Conservation (phyloP, 2,329 filamentous ascomycete species). For the Verticillium klebahnii region DNA sequence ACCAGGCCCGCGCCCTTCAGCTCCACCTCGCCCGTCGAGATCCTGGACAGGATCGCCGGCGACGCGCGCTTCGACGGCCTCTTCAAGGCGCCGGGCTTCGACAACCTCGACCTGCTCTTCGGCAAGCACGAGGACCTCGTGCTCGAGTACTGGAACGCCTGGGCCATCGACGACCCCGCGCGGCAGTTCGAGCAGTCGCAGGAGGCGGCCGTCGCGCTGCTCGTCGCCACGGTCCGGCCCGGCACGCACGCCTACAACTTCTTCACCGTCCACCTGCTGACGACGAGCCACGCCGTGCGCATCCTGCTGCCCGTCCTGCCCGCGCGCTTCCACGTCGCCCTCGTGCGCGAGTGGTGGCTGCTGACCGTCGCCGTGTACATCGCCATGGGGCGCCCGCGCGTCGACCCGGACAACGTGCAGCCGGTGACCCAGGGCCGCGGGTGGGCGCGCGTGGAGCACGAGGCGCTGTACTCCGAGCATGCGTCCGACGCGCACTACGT, state of each 20-base stretch:
- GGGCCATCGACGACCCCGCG: constrained; percentile 66
- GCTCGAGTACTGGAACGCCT: constrained; percentile 88
- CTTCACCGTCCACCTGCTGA: constrained; percentile 76
- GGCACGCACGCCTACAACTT: constrained; percentile 71
- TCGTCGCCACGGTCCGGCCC: constrained; percentile 55
- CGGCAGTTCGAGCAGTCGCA: constrained; percentile 71
- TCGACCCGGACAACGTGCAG: constrained; percentile 62
- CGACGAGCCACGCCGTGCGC: constrained; percentile 83
- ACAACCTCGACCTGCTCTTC: constrained; percentile 66
- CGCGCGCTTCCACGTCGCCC: constrained; percentile 61
- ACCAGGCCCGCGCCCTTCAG: constrained; percentile 57
- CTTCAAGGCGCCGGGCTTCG: constrained; percentile 51
- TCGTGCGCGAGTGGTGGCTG: constrained; percentile 89
- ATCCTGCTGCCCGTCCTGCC: constrained; percentile 77
- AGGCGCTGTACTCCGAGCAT: constrained; percentile 64
- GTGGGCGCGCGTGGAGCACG: constrained; percentile 73
- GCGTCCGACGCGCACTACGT: constrained; percentile 78
- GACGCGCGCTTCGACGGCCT: constrained; percentile 69
- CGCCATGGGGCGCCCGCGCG: constrained; percentile 64
- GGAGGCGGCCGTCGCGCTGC: constrained; percentile 54
- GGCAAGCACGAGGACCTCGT: constrained; percentile 63
- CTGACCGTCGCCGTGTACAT: constrained; percentile 76
- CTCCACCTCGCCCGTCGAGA: constrained; percentile 60
- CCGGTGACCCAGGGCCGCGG: constrained; percentile 58
- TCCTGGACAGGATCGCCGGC: constrained; percentile 63